Evolutionary conservation across 2,329 filamentous ascomycete genomes (phyloP).

Genomic region (Bipolaris victoriae): DNA sequence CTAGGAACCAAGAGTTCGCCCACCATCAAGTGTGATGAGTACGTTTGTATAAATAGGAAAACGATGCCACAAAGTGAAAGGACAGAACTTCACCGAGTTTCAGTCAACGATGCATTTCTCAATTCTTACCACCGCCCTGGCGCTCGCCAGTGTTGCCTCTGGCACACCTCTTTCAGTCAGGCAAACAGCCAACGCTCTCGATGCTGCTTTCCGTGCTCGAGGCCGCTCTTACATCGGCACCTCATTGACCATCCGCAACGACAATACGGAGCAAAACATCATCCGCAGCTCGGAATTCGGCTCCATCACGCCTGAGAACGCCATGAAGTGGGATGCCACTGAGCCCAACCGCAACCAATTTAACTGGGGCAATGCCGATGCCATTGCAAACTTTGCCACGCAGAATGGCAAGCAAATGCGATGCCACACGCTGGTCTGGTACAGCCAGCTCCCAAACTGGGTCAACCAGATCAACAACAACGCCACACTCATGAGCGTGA

Average conservation of each 20-base stretch:
- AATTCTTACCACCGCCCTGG: conserved; percentile 27
- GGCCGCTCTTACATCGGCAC: conserved; percentile 47
- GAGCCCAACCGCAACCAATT: conserved; percentile 47
- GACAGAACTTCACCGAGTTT: background rate
- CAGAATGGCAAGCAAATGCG: conserved; percentile 37
- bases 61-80: background rate
- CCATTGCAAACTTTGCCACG: conserved; percentile 45
- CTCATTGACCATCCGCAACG: conserved; percentile 44
- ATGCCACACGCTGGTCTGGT: conserved; percentile 52
- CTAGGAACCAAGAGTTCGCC: background rate
- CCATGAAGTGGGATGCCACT: conserved; percentile 44
- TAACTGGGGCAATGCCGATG: conserved; percentile 43
- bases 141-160: conserved; percentile 22
- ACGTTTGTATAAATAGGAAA: background rate
- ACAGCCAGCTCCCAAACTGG: conserved; percentile 48
- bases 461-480: conserved; percentile 46
- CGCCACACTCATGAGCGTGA: conserved; percentile 45
- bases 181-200: conserved; percentile 24
- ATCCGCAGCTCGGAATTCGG: conserved; percentile 38
- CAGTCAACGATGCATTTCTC: conserved; percentile 26
- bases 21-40: background rate
- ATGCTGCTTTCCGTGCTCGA: conserved; percentile 29
- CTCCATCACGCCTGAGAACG: conserved; percentile 48
- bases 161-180: conserved; percentile 26
- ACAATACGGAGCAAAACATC: conserved; percentile 36